These are phyloP conservation scores for Penicillium tannophilum DNA, from an alignment of 495 filamentous ascomycete genomes.

Conservation along the genomic window DNA sequence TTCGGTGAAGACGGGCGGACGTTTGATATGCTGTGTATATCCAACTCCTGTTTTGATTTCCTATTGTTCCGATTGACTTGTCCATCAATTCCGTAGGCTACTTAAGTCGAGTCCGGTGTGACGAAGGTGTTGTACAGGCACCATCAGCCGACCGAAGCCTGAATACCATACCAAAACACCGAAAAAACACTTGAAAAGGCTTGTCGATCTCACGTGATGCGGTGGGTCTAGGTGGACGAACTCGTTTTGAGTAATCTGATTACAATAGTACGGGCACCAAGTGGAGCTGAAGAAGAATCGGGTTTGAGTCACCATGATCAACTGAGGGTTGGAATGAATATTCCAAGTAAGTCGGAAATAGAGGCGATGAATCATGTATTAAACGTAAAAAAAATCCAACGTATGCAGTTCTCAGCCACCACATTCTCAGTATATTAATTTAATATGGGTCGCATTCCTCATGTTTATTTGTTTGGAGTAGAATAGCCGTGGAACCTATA, in stretches of 20 bases:
- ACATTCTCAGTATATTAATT: constrained; percentile 3
- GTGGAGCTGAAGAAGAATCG: neutral
- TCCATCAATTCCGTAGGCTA: neutral
- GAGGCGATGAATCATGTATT: too few relatives aligned
- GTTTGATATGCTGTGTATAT: constrained; percentile 6
- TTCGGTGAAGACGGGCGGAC: neutral
- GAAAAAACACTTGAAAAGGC: neutral
- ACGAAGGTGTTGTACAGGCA: constrained; percentile 11
- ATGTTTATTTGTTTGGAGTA: neutral
- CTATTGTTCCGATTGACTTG: neutral
- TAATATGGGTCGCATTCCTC: constrained; percentile 1
- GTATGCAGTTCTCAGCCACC: neutral
- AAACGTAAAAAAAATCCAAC: too few relatives aligned
- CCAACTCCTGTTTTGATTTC: neutral
- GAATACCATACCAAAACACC: neutral
- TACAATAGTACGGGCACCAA: neutral
- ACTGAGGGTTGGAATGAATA: neutral
- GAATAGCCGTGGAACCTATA: neutral
- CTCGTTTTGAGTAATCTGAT: neutral
- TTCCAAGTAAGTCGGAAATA: too few relatives aligned
- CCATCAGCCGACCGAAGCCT: constrained; percentile 9
- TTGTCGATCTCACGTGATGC: constrained; percentile 7
- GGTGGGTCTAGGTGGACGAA: neutral
- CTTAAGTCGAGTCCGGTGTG: constrained; percentile 16
- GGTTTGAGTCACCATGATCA: neutral